Conservation (phyloP, 345 rosid genomes). For the Noccaea caerulescens region DNA sequence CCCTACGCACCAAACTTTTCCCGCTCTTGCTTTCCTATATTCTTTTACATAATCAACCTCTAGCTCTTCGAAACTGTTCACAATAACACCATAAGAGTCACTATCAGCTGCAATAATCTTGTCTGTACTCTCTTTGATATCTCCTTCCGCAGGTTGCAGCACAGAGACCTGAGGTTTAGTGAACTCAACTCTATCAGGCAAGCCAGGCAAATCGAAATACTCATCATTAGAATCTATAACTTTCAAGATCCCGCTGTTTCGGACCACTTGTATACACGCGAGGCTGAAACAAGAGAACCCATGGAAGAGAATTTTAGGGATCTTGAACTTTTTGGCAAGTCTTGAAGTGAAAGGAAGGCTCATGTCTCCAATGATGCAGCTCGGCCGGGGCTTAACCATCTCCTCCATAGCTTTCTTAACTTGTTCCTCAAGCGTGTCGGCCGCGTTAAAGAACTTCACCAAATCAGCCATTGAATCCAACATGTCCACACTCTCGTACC, state of each 20-base stretch:
- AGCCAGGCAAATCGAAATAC: constrained; percentile 27
- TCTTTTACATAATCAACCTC: constrained; percentile 46
- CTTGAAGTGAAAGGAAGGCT: constrained; percentile 43
- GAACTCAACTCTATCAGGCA: constrained; percentile 42
- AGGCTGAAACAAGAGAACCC: constrained; percentile 51
- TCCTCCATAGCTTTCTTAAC: constrained; percentile 37
- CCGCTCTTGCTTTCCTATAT: constrained; percentile 43
- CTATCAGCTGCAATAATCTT: constrained; percentile 30
- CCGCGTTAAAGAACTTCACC: constrained; percentile 39
- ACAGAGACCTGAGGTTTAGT: constrained; percentile 40
- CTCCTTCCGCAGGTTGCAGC: constrained; percentile 11
- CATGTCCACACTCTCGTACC: constrained; percentile 49
- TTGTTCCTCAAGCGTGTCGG: constrained; percentile 39
- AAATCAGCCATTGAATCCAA: constrained; percentile 28
- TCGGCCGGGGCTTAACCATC: constrained; percentile 44
- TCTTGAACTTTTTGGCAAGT: constrained; percentile 46
- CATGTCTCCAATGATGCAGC: constrained; percentile 56
- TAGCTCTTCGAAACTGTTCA: constrained; percentile 53
- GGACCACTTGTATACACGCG: constrained; percentile 31
- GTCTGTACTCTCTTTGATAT: constrained; percentile 11
- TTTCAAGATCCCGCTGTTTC: constrained; percentile 33
- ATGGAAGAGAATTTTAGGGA: constrained; percentile 55
- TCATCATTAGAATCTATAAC: constrained; percentile 24
- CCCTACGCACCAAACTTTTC: constrained; percentile 58
- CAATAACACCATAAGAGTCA: constrained; percentile 40